Evolutionary conservation across 805 yeast genomes (phyloP).

Genomic region (Candida xiaguanensis): DNA sequence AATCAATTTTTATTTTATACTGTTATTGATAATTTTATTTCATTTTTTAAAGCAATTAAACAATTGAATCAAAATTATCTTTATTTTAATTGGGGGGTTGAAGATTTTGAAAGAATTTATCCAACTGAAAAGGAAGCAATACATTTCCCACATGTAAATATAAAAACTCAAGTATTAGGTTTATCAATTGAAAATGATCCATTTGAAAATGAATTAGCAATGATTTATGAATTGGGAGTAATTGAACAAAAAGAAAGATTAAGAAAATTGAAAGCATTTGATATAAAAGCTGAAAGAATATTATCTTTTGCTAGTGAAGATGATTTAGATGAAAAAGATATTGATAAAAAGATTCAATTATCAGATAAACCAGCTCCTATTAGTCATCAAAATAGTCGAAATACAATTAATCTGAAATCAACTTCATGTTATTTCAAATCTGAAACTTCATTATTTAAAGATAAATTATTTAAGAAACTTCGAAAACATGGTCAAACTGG

Average conservation of each 20-base stretch:
- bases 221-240: constrained; percentile 61
- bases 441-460: constrained; percentile 4
- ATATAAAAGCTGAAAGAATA: constrained; percentile 21
- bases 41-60: constrained; percentile 60
- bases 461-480: constrained; percentile 7
- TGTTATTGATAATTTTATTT: constrained; percentile 74
- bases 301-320: constrained; percentile 12
- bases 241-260: constrained; percentile 62
- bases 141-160: constrained; percentile 52
- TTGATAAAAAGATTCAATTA: constrained; percentile 10
- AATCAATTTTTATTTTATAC: constrained; percentile 70
- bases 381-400: background rate
- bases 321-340: constrained; percentile 12
- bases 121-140: constrained; percentile 37
- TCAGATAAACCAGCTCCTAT: constrained; percentile 7
- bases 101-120: constrained; percentile 30
- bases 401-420: background rate
- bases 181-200: constrained; percentile 84
- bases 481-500: constrained; percentile 2
- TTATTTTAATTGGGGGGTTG: constrained; percentile 17
- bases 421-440: constrained; percentile 10
- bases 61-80: constrained; percentile 55
- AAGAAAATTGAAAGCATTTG: constrained; percentile 42
- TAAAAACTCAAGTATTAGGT: constrained; percentile 54
- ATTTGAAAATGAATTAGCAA: constrained; percentile 70